Percentiles rank a stretch among this genome's conserved stretches.
Conservation (phyloP, 352 stramenopile species). For the Globisporangium radiosum region DNA sequence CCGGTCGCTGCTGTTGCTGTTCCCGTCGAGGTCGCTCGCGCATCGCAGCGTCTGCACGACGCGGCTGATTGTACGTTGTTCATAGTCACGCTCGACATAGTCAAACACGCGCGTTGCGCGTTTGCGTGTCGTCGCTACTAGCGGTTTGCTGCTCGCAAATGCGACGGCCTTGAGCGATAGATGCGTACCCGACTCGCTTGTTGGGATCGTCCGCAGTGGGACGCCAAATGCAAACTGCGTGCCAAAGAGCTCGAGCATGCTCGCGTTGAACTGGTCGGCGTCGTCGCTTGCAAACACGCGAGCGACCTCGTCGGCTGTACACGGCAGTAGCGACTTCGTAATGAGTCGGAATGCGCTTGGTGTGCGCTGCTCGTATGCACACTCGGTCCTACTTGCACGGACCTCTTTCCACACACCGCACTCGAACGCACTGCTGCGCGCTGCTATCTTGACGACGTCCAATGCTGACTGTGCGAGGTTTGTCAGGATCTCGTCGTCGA, state of each 20-base stretch:
- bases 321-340: constrained; percentile 16
- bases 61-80: constrained; percentile 7
- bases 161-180: constrained; percentile 19
- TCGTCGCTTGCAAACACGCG: constrained; percentile 15
- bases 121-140: constrained; percentile 11
- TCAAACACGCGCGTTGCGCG: constrained; percentile 16
- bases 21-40: constrained; percentile 1
- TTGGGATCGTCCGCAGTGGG: constrained; percentile 16
- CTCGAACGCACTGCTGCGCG: constrained; percentile 2
- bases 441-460: constrained; percentile 6
- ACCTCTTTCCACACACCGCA: constrained; percentile 7
- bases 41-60: constrained; percentile 16
- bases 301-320: constrained; percentile 16
- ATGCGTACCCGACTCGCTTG: constrained; percentile 3
- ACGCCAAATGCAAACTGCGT: constrained; percentile 16
- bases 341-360: constrained; percentile 13
- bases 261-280: constrained; percentile 23
- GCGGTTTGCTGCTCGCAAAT: constrained; percentile 12
- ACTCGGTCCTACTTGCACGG: constrained; percentile 2
- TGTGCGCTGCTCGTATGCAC: constrained; percentile 9
- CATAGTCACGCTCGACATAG: constrained; percentile 11
- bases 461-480: constrained; percentile 12
- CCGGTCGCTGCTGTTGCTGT: not conserved
- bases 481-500: constrained; percentile 12
- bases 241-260: constrained; percentile 21